phyloP scores from a whole-genome alignment of 2,329 filamentous ascomycete species.

The Stachybotrys elegans region DNA sequence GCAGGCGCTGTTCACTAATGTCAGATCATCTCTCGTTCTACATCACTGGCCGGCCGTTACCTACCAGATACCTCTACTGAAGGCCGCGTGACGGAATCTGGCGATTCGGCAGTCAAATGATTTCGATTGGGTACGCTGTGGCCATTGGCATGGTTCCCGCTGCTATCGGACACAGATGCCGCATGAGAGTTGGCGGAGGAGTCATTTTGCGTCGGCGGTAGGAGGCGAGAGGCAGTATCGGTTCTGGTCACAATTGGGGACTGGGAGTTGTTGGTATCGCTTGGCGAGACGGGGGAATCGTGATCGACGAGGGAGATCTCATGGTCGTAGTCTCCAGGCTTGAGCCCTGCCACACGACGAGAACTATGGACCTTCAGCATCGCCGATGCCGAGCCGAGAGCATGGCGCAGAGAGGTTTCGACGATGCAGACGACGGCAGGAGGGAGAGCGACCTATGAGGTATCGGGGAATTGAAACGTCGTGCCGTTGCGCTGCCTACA shows the following conservation, averaged over 20 bases:
- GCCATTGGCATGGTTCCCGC: too few species aligned
- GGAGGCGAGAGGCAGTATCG: slow-evolving; percentile 18
- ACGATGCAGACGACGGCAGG: too few species aligned
- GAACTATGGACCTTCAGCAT: slow-evolving; percentile 39
- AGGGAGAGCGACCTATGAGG: too few species aligned
- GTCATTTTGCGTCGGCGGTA: slow-evolving; percentile 13
- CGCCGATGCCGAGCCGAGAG: slow-evolving; percentile 12
- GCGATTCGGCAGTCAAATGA: not conserved
- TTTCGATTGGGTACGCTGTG: slow-evolving; percentile 14
- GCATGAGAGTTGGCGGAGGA: not conserved
- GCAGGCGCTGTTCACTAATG: slow-evolving; percentile 21
- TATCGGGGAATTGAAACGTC: too few species aligned
- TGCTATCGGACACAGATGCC: too few species aligned
- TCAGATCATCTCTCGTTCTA: slow-evolving; percentile 19
- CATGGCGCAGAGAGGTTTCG: slow-evolving; percentile 13
- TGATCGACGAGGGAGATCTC: slow-evolving; percentile 65
- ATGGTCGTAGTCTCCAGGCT: slow-evolving; percentile 63
- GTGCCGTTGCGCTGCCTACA: too few species aligned
- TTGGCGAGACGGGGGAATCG: slow-evolving; percentile 22
- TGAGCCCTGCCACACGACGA: slow-evolving; percentile 49
- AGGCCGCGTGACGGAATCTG: not conserved
- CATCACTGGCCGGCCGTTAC: slow-evolving; percentile 25
- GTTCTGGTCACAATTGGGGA: slow-evolving; percentile 12
- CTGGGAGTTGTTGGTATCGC: slow-evolving; percentile 13
- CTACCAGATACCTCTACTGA: not conserved